Evolutionary conservation across 2,329 filamentous ascomycete species (phyloP).

Genomic region (Sarocladium strictum): DNA sequence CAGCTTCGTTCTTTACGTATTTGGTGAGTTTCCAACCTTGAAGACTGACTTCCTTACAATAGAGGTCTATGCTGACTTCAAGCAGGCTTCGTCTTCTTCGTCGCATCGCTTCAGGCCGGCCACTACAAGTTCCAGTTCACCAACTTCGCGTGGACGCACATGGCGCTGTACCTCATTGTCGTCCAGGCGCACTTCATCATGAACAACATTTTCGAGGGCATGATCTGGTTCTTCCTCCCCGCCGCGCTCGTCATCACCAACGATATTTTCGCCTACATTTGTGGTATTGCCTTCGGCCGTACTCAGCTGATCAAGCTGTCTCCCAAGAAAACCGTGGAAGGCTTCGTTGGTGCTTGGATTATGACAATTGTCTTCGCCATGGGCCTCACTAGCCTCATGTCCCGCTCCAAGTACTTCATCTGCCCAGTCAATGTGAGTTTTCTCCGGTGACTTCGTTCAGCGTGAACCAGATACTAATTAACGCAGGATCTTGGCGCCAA

Average conservation of each 20-base stretch:
- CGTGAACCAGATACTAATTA: conserved; percentile 14
- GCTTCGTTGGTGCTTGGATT: conserved; percentile 93
- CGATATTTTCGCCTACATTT: conserved; percentile 97
- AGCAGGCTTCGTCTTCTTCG: conserved; percentile 94
- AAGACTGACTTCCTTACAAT: background rate
- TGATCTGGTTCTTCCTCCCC: conserved; percentile 99
- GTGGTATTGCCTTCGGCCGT: conserved; percentile 91
- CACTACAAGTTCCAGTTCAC: conserved; percentile 99
- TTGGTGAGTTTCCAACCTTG: conserved; percentile 63
- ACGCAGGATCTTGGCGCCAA: conserved; percentile 81
- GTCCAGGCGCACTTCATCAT: conserved; percentile 99
- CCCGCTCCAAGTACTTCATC: conserved; percentile 94
- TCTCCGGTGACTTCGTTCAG: background rate
- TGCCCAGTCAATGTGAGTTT: conserved; percentile 78
- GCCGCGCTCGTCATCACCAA: conserved; percentile 95
- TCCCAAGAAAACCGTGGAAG: conserved; percentile 98
- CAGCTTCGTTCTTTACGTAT: conserved; percentile 95
- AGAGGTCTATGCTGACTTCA: conserved; percentile 13
- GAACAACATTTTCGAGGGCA: conserved; percentile 99
- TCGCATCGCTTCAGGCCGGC: conserved; percentile 86
- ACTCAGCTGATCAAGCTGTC: conserved; percentile 97
- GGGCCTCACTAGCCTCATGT: conserved; percentile 74
- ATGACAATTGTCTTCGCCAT: conserved; percentile 87
- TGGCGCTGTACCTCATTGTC: conserved; percentile 96
- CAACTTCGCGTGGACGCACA: conserved; percentile 98